Evolutionary conservation across 345 rosid genomes (phyloP).

Genomic region (Eucalyptus caleyi): DNA sequence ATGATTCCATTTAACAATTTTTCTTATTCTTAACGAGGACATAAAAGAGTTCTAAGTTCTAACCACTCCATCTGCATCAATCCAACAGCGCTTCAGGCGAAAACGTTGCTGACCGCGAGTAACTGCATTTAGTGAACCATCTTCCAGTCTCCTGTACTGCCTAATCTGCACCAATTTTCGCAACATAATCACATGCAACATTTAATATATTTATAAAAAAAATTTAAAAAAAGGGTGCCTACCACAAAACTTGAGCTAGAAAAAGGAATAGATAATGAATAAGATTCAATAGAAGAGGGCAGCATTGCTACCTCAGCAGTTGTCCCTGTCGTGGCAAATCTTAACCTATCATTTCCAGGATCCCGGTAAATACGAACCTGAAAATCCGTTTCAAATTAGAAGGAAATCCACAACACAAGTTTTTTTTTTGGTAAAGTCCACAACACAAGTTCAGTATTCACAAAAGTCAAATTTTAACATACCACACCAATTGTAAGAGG

Average conservation of each 20-base stretch:
- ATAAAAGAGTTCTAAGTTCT: slow-evolving; percentile 27
- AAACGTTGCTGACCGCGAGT: slow-evolving; percentile 95
- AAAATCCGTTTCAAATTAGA: background rate
- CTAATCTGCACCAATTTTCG: slow-evolving; percentile 46
- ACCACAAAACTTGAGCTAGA: background rate
- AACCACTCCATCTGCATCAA: slow-evolving; percentile 86
- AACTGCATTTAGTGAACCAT: slow-evolving; percentile 79
- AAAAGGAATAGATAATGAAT: background rate
- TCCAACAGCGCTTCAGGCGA: slow-evolving; percentile 60
- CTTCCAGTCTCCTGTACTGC: slow-evolving; percentile 68
- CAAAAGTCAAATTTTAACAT: slow-evolving; percentile 15
- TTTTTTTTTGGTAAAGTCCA: background rate
- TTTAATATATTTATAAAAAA: too few relatives aligned
- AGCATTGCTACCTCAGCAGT: slow-evolving; percentile 73
- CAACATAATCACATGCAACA: background rate
- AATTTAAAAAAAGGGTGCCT: background rate
- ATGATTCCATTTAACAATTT: background rate
- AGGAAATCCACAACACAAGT: background rate
- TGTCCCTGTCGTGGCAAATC: slow-evolving; percentile 65
- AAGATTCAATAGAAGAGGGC: background rate
- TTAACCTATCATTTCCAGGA: slow-evolving; percentile 14
- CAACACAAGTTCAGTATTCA: background rate
- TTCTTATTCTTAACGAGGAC: background rate
- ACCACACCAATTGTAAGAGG: slow-evolving; percentile 91
- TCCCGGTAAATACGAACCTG: slow-evolving; percentile 60